phyloP scores from a whole-genome alignment of 1,139 yeast genomes.

The Wickerhamomyces sp. region DNA sequence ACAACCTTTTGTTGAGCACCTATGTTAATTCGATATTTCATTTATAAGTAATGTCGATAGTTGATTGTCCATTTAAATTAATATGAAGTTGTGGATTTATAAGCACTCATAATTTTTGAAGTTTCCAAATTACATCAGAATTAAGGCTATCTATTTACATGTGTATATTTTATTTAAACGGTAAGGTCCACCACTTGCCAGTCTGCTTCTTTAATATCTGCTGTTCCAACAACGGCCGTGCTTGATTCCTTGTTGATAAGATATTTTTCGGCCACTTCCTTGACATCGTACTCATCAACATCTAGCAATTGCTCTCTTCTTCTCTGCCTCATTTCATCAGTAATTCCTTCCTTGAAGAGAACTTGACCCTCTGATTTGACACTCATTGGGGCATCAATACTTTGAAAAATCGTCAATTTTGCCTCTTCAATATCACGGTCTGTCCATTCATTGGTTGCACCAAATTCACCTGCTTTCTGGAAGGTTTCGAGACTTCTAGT shows the following conservation, averaged over 20 bases:
- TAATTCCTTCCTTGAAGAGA: slow-evolving; percentile 63
- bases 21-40: no score
- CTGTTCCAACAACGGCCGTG: slow-evolving; percentile 21
- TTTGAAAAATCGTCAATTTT: slow-evolving; percentile 83
- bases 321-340: slow-evolving; percentile 74
- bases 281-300: slow-evolving; percentile 59
- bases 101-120: no score
- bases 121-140: no score
- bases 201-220: slow-evolving; percentile 8
- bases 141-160: no score
- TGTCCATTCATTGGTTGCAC: slow-evolving; percentile 46
- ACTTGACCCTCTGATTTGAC: slow-evolving; percentile 73
- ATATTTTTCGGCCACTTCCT: slow-evolving; percentile 59
- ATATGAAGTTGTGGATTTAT: no score
- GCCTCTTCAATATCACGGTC: slow-evolving; percentile 79
- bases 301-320: slow-evolving; percentile 72
- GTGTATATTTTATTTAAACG: background rate
- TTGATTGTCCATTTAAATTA: no score
- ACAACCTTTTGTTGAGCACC: no score
- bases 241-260: slow-evolving; percentile 29
- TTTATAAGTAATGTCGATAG: no score
- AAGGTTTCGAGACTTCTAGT: slow-evolving; percentile 62
- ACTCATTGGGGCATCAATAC: slow-evolving; percentile 85
- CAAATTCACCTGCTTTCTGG: slow-evolving; percentile 51
- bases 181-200: slow-evolving; percentile 21